A percentile compares a stretch with the other conserved stretches of the same genome.
Evolutionary conservation across 2,329 filamentous ascomycete genomes (phyloP).

Genomic region (Diaporthe australafricana): DNA sequence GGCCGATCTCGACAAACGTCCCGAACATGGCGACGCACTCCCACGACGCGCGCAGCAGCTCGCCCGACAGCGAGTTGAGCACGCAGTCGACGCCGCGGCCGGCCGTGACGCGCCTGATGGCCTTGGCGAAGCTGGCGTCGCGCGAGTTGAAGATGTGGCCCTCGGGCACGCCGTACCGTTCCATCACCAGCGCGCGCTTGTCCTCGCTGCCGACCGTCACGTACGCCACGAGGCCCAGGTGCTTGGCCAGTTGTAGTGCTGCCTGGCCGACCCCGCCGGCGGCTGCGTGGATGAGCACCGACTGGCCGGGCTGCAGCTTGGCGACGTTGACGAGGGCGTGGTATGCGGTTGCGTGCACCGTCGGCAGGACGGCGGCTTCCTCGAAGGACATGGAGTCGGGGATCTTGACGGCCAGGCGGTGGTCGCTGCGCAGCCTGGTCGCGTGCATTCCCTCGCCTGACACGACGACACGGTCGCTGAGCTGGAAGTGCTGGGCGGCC

Average conservation of each 20-base stretch:
- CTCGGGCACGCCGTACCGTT: conserved; percentile 39
- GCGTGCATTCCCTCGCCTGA: conserved; percentile 32
- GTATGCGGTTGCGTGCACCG: conserved; percentile 44
- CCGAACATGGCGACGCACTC: conserved; percentile 37
- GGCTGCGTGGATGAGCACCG: conserved; percentile 43
- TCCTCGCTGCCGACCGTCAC: conserved; percentile 34
- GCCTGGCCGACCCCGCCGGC: conserved; percentile 39
- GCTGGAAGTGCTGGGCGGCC: background rate
- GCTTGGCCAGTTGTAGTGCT: conserved; percentile 31
- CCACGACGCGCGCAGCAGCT: conserved; percentile 43
- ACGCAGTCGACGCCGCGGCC: conserved; percentile 47
- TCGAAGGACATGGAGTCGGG: conserved; percentile 37
- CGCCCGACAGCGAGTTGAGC: conserved; percentile 47
- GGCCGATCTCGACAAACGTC: conserved; percentile 38
- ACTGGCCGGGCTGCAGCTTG: conserved; percentile 40
- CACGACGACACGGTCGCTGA: conserved; percentile 29
- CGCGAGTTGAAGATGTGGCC: conserved; percentile 45
- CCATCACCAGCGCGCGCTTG: conserved; percentile 28
- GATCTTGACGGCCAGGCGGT: conserved; percentile 34
- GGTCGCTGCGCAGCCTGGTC: conserved; percentile 25
- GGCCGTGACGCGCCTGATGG: conserved; percentile 41
- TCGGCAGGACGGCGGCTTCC: conserved; percentile 39
- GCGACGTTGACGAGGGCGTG: conserved; percentile 43
- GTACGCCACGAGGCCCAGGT: conserved; percentile 38
- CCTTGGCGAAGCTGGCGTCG: conserved; percentile 43